Conservation (phyloP, 169 alveolate genomes). For the Plasmodium relictum region DNA sequence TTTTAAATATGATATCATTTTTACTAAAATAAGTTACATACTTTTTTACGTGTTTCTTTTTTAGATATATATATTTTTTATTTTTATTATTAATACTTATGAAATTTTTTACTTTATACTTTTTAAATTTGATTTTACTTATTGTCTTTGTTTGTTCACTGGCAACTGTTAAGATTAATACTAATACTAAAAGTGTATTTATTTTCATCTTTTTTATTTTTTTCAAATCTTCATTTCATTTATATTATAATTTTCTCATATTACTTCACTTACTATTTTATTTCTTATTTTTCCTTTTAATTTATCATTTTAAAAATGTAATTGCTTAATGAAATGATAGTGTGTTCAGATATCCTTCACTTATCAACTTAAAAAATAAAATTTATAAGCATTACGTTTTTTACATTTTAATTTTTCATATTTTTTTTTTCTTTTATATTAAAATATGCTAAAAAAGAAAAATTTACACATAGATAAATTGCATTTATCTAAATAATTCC, state of each 20-base stretch:
- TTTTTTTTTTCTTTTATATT: too few species aligned
- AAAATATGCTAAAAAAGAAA: too few species aligned
- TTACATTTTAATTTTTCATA: too few species aligned
- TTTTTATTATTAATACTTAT: not conserved
- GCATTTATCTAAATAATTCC: too few species aligned
- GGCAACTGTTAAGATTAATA: not conserved
- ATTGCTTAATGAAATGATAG: too few species aligned
- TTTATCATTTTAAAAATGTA: too few species aligned
- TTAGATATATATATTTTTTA: conserved; percentile 1
- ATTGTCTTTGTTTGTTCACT: not conserved
- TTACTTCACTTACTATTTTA: too few species aligned
- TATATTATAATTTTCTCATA: not conserved
- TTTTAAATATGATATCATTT: conserved; percentile 1
- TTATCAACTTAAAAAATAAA: too few species aligned
- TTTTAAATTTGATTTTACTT: not conserved
- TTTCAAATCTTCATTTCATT: not conserved
- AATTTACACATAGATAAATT: too few species aligned
- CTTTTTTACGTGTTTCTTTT: not conserved
- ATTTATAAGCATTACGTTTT: too few species aligned
- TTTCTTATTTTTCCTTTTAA: too few species aligned
- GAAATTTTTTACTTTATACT: conserved; percentile 12
- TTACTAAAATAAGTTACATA: conserved; percentile 15
- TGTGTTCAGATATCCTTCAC: too few species aligned
- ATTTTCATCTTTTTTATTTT: not conserved
- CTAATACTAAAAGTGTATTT: not conserved